Evolutionary conservation across 2,329 filamentous ascomycete genomes (phyloP).

Genomic region (Fusarium sp.): DNA sequence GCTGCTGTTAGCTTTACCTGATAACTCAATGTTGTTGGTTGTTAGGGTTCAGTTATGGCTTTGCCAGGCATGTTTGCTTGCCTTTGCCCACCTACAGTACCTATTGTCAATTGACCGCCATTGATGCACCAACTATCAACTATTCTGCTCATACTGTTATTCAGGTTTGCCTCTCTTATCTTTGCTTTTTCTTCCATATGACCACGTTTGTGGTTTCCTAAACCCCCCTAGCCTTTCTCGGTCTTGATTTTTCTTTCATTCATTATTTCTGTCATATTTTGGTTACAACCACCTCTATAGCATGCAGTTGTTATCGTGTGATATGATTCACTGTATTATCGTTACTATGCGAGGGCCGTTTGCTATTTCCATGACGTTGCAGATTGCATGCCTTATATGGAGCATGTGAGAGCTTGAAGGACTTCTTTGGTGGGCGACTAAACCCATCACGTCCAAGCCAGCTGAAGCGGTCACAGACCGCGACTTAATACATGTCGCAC

Average conservation of each 20-base stretch:
- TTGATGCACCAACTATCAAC: neutral
- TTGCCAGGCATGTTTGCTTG: slow-evolving; percentile 17
- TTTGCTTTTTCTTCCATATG: slow-evolving; percentile 13
- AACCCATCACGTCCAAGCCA: slow-evolving; percentile 12
- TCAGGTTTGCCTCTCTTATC: slow-evolving; percentile 7
- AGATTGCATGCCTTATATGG: slow-evolving; percentile 27
- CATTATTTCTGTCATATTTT: neutral
- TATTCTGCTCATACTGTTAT: neutral
- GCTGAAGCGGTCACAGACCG: slow-evolving; percentile 9
- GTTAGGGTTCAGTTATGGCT: slow-evolving; percentile 12
- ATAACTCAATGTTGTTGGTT: slow-evolving; percentile 18
- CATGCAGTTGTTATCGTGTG: slow-evolving; percentile 20
- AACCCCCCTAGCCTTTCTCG: slow-evolving; percentile 10
- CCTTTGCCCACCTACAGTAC: neutral
- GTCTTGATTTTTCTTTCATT: slow-evolving; percentile 11
- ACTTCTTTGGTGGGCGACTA: slow-evolving; percentile 28
- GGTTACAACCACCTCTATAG: slow-evolving; percentile 2
- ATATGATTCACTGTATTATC: slow-evolving; percentile 29
- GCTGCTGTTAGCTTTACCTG: slow-evolving; percentile 7
- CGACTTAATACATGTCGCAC: slow-evolving; percentile 25
- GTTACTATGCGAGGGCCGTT: slow-evolving; percentile 35
- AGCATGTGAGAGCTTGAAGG: slow-evolving; percentile 12
- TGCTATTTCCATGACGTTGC: slow-evolving; percentile 19
- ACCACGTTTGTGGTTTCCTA: slow-evolving; percentile 24
- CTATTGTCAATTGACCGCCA: neutral